Conservation (phyloP, 805 yeast species). For the Starmerella sp. region DNA sequence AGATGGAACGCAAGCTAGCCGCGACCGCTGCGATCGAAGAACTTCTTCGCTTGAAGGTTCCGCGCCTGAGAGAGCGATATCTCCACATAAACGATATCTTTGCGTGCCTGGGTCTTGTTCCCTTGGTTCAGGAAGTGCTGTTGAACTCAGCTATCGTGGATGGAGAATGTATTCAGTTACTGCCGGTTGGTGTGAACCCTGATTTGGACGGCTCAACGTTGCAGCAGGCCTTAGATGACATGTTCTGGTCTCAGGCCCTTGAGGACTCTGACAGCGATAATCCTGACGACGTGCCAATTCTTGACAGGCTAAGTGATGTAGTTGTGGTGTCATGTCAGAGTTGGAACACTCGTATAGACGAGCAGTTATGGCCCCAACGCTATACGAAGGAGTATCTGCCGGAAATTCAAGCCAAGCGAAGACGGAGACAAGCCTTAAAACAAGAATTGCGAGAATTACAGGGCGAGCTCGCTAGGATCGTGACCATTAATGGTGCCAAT, state of each 20-base stretch:
- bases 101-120: neutral
- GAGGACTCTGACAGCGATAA: neutral
- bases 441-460: neutral
- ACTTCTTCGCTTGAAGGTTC: slow-evolving; percentile 1
- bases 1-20: slow-evolving; percentile 5
- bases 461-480: neutral
- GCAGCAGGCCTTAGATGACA: slow-evolving; percentile 6
- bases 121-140: neutral
- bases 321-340: slow-evolving; percentile 6
- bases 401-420: neutral
- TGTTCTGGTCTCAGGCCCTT: slow-evolving; percentile 8
- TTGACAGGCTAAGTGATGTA: slow-evolving; percentile 5
- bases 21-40: slow-evolving; percentile 8
- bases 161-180: neutral
- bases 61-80: neutral
- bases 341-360: neutral
- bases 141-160: neutral
- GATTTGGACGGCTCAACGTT: neutral
- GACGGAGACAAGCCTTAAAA: neutral
- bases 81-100: neutral
- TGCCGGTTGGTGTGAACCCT: neutral
- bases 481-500: neutral
- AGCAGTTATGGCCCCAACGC: slow-evolving; percentile 10
- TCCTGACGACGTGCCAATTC: slow-evolving; percentile 8
- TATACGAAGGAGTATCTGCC: neutral